Conservation (phyloP, 2,329 filamentous ascomycete genomes). For the Penicillium freii region DNA sequence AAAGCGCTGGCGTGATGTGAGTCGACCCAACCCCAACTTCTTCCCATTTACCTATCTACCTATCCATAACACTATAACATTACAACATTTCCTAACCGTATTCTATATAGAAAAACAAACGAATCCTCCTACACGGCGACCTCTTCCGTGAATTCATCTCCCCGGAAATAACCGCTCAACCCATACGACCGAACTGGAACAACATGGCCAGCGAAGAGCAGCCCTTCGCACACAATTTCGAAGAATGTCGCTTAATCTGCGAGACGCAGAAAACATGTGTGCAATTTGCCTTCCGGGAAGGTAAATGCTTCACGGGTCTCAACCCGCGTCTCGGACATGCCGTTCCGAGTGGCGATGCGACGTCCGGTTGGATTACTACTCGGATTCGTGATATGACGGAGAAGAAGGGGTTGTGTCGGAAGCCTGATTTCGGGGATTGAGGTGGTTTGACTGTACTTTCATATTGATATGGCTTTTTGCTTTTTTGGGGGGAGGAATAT, state of each 20-base stretch:
- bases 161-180: slow-evolving; percentile 30
- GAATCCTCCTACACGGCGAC: slow-evolving; percentile 36
- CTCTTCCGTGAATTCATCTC: slow-evolving; percentile 40
- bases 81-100: neutral
- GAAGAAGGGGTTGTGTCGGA: slow-evolving; percentile 28
- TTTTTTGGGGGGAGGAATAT: neutral
- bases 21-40: slow-evolving; percentile 19
- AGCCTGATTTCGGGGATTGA: slow-evolving; percentile 28
- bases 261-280: slow-evolving; percentile 26
- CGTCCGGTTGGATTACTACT: slow-evolving; percentile 35
- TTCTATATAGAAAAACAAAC: slow-evolving; percentile 21
- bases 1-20: slow-evolving; percentile 61
- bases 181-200: slow-evolving; percentile 33
- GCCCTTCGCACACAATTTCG: slow-evolving; percentile 24
- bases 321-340: slow-evolving; percentile 33
- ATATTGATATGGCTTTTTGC: neutral
- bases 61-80: too few relatives aligned
- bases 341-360: slow-evolving; percentile 14
- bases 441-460: neutral
- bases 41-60: neutral
- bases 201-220: slow-evolving; percentile 37
- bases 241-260: slow-evolving; percentile 35
- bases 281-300: slow-evolving; percentile 34
- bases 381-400: slow-evolving; percentile 32
- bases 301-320: slow-evolving; percentile 31